phyloP scores from a whole-genome alignment of 1,284 basidiomycete species.

The Leccinum pallidistipes region DNA sequence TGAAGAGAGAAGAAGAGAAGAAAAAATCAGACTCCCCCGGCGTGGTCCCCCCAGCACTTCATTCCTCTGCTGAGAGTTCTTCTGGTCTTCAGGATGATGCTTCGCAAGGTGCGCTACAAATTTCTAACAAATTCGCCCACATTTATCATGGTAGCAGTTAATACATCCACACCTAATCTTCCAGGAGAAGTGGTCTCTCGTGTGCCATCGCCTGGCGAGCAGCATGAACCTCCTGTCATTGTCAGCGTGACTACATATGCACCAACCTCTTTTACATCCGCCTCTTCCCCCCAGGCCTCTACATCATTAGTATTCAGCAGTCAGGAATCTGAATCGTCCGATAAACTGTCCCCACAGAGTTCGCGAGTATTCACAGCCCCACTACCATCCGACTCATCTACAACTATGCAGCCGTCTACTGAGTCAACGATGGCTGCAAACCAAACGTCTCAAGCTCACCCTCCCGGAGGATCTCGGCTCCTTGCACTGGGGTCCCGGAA shows the following conservation, averaged over 20 bases:
- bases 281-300: conserved; percentile 19
- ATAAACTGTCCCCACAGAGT: conserved; percentile 33
- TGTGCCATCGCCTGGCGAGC: conserved; percentile 15
- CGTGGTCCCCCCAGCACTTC: neutral
- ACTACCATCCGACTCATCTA: conserved; percentile 25
- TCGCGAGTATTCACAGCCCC: conserved; percentile 40
- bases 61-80: conserved; percentile 10
- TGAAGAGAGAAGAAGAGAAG: conserved; percentile 80
- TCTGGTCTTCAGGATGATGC: conserved; percentile 11
- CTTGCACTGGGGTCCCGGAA: conserved; percentile 62
- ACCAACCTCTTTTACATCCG: conserved; percentile 4
- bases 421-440: conserved; percentile 15
- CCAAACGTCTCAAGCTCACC: conserved; percentile 48
- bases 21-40: conserved; percentile 44
- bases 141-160: conserved; percentile 22
- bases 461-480: conserved; percentile 68
- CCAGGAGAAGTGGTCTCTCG: conserved; percentile 12
- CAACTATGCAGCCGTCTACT: conserved; percentile 13
- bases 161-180: conserved; percentile 2
- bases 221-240: conserved; percentile 2
- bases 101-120: conserved; percentile 24
- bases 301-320: neutral
- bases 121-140: neutral
- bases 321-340: conserved; percentile 30
- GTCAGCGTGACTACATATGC: conserved; percentile 2